A percentile compares a stretch with the other conserved stretches of the same genome.
phyloP scores from a whole-genome alignment of 2,329 filamentous ascomycete species.

The Nothophoma quercina region DNA sequence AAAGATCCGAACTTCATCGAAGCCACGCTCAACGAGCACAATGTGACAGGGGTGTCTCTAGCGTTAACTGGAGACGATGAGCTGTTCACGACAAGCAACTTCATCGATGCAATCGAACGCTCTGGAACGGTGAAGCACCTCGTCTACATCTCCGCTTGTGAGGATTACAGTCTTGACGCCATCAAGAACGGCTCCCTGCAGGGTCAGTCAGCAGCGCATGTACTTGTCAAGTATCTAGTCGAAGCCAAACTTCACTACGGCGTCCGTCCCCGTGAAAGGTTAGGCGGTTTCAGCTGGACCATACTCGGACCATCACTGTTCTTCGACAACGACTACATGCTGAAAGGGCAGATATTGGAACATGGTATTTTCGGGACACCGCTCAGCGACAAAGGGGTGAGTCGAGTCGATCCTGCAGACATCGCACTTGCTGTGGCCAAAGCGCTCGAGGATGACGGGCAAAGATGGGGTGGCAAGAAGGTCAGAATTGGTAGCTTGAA shows the following conservation, averaged over 20 bases:
- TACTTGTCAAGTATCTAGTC: background rate
- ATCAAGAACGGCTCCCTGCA: background rate
- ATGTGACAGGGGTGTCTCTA: no score
- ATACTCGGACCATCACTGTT: background rate
- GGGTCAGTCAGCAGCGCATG: background rate
- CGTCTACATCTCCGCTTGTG: constrained; percentile 1
- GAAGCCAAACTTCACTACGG: background rate
- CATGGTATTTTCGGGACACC: background rate
- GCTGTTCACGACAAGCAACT: background rate
- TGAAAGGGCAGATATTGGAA: background rate
- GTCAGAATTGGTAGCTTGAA: background rate
- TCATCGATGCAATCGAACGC: background rate
- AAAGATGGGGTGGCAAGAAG: background rate
- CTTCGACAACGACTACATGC: background rate
- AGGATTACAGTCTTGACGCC: background rate
- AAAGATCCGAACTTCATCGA: no score
- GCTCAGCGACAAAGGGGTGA: background rate
- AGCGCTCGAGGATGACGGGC: background rate
- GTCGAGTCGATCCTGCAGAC: background rate
- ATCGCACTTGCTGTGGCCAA: background rate
- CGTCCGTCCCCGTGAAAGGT: background rate
- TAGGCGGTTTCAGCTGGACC: background rate
- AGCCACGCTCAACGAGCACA: no score
- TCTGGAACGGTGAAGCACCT: background rate
- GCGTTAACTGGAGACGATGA: background rate